Evolutionary conservation across 208 protist genomes (phyloP).

Genomic region (Wallacemonas sp.): DNA sequence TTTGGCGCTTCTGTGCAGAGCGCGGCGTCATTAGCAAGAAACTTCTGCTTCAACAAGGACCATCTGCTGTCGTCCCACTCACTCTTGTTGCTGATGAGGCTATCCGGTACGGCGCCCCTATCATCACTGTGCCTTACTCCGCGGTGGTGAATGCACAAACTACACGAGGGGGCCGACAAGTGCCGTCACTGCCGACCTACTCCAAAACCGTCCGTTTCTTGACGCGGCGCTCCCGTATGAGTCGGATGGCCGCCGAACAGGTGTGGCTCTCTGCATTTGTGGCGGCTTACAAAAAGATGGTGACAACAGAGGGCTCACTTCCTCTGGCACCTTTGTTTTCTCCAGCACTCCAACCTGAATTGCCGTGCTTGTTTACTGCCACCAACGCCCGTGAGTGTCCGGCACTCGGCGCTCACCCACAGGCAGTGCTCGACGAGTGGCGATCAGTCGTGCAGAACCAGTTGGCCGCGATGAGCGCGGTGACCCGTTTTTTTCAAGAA

Average conservation of each 20-base stretch:
- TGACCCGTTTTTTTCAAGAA: constrained; percentile 34
- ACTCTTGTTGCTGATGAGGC: constrained; percentile 39
- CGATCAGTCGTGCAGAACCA: constrained; percentile 15
- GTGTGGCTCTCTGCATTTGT: constrained; percentile 19
- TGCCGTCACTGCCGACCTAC: constrained; percentile 43
- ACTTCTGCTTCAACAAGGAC: constrained; percentile 21
- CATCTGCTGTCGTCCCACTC: constrained; percentile 15
- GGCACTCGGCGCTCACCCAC: constrained; percentile 3
- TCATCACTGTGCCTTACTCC: constrained; percentile 71
- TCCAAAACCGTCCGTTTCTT: constrained; percentile 40
- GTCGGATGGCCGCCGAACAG: constrained; percentile 15
- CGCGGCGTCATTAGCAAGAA: constrained; percentile 61
- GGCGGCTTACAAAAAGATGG: not conserved
- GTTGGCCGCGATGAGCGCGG: constrained; percentile 26
- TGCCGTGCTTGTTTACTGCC: constrained; percentile 32
- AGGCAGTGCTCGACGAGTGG: constrained; percentile 11
- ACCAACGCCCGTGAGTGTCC: constrained; percentile 19
- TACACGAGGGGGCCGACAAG: constrained; percentile 48
- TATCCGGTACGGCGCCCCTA: constrained; percentile 41
- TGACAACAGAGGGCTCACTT: constrained; percentile 19
- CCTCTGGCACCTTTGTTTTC: constrained; percentile 44
- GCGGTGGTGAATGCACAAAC: constrained; percentile 69
- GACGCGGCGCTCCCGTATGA: constrained; percentile 48
- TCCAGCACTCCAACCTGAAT: constrained; percentile 15
- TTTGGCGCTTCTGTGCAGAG: constrained; percentile 61